Conservation (phyloP, 148 eudicot genomes). For the Heliamphora exappendiculata region DNA sequence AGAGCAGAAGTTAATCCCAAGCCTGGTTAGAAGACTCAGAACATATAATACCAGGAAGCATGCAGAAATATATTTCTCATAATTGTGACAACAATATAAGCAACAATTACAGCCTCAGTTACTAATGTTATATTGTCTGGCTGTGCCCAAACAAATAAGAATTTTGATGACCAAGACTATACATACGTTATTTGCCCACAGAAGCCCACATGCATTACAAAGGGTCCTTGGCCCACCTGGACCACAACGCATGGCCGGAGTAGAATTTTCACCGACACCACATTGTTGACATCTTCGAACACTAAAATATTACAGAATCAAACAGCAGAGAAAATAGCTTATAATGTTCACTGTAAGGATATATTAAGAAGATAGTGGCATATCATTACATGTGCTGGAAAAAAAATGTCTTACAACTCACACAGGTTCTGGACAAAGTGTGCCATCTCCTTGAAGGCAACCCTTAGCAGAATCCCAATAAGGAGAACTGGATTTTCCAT, state of each 20-base stretch:
- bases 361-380: neutral
- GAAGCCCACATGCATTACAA: constrained; percentile 66
- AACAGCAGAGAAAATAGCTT: neutral
- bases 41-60: no score
- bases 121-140: no score
- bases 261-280: constrained; percentile 44
- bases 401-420: constrained; percentile 12
- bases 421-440: constrained; percentile 23
- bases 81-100: no score
- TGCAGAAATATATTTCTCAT: no score
- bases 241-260: constrained; percentile 69
- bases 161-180: neutral
- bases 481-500: constrained; percentile 26
- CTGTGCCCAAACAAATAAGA: no score
- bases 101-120: no score
- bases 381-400: neutral
- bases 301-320: constrained; percentile 14
- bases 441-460: constrained; percentile 20
- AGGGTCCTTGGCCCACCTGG: constrained; percentile 61
- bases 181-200: constrained; percentile 68
- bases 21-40: no score
- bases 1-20: no score
- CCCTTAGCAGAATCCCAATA: constrained; percentile 22
- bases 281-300: constrained; percentile 49
- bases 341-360: neutral